These are phyloP conservation scores for Pyrus pyrifolia DNA, from an alignment of 306 rosid species.

Conservation along the genomic window DNA sequence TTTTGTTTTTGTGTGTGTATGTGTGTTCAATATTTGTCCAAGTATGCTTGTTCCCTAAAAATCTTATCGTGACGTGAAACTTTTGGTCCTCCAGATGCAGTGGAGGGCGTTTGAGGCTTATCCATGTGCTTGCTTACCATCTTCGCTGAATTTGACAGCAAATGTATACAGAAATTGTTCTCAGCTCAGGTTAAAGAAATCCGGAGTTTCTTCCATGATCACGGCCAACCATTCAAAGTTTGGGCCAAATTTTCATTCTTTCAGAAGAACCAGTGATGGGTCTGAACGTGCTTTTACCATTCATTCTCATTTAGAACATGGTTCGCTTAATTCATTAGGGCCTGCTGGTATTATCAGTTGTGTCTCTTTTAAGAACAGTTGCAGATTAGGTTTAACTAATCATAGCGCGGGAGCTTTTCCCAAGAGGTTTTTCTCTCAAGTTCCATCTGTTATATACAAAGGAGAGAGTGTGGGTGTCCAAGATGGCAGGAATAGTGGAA, in stretches of 20 bases:
- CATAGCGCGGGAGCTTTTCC: slow-evolving; percentile 27
- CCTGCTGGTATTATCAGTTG: slow-evolving; percentile 15
- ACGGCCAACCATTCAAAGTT: slow-evolving; percentile 10
- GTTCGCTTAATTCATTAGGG: slow-evolving; percentile 18
- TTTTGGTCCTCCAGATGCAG: slow-evolving; percentile 47
- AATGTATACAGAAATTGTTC: slow-evolving; percentile 25
- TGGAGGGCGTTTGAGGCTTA: slow-evolving; percentile 35
- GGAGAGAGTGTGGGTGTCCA: slow-evolving; percentile 9
- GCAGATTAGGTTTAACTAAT: slow-evolving; percentile 13
- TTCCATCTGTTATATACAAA: slow-evolving; percentile 7
- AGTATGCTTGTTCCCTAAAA: neutral
- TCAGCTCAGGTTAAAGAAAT: slow-evolving; percentile 26
- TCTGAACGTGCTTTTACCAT: slow-evolving; percentile 3
- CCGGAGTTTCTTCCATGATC: slow-evolving; percentile 17
- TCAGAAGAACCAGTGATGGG: slow-evolving; percentile 16
- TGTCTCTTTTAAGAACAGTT: slow-evolving; percentile 16
- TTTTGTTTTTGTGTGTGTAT: neutral
- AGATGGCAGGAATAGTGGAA: slow-evolving; percentile 8
- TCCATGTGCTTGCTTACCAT: slow-evolving; percentile 21
- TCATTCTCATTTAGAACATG: slow-evolving; percentile 1
- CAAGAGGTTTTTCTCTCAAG: slow-evolving; percentile 45
- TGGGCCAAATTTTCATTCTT: slow-evolving; percentile 12
- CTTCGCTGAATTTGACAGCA: slow-evolving; percentile 12
- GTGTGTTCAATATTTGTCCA: neutral
- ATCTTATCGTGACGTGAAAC: neutral